A percentile compares a stretch with the other conserved stretches of the same genome.
phyloP scores from a whole-genome alignment of 2,329 filamentous ascomycete genomes.

The Aureobasidium namibiae region DNA sequence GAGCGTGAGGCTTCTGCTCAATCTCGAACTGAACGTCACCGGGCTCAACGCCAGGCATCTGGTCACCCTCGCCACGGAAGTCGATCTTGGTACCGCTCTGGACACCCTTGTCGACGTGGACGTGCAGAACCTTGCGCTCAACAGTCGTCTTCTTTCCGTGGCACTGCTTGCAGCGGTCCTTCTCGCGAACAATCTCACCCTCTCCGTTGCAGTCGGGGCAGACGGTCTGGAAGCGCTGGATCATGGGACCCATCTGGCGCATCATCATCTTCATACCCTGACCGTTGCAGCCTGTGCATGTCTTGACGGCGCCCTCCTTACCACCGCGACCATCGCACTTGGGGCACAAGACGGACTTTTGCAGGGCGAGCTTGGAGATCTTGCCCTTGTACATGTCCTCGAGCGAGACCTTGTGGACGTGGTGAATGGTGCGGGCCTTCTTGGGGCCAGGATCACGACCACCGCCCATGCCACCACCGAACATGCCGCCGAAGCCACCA shows the following conservation, averaged over 20 bases:
- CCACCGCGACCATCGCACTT: constrained; percentile 91
- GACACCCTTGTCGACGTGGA: constrained; percentile 93
- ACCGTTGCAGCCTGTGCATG: constrained; percentile 83
- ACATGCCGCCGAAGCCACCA: constrained; percentile 56
- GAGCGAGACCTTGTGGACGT: constrained; percentile 95
- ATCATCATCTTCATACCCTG: constrained; percentile 99
- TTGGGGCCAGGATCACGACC: constrained; percentile 72
- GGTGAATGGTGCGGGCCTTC: constrained; percentile 92
- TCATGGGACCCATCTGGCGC: constrained; percentile 99
- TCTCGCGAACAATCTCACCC: constrained; percentile 91
- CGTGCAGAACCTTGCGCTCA: constrained; percentile 95
- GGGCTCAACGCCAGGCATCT: constrained; percentile 83
- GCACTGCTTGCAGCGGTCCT: constrained; percentile 96
- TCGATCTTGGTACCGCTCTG: constrained; percentile 92
- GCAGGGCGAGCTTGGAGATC: constrained; percentile 91
- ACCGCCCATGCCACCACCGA: constrained; percentile 78
- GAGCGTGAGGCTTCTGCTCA: constrained; percentile 93
- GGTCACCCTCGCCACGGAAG: constrained; percentile 94
- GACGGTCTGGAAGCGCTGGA: constrained; percentile 98
- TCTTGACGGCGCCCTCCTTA: constrained; percentile 96
- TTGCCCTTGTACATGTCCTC: constrained; percentile 98
- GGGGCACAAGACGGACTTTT: constrained; percentile 94
- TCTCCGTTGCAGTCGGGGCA: constrained; percentile 98
- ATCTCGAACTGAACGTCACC: constrained; percentile 98
- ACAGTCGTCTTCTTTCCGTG: constrained; percentile 96